Base-by-base conservation (phyloP, 108 stramenopile species). In the Asterionellopsis glacialis region DNA sequence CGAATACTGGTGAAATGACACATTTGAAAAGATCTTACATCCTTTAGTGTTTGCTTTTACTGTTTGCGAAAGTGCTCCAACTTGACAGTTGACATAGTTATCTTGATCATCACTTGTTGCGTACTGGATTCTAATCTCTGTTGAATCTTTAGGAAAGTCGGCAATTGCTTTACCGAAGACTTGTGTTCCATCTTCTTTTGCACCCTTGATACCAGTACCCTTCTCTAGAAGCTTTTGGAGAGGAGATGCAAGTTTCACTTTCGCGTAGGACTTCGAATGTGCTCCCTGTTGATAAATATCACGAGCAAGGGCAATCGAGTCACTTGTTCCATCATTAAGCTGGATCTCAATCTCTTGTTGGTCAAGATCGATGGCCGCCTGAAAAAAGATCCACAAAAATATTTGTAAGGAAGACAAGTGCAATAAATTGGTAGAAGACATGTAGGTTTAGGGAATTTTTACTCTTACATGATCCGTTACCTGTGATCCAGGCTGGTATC, bases 301-400 rank as follows among this genome's bases (percentile, higher is more conserved):
- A 12, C 45, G 39, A 5, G 91, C 87, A 21, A 41, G 33, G 1
- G 41, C 61, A 54, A 76, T 82, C n/a, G 48, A 21, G 18, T 38
- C 15, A 9, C 22, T 19, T 15, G 21, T 15, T 24, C 24, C 24
- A 6, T 38, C 40, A 9, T 42, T 48, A 9, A 87, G 67, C n/a
- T 58, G 55, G 11, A 33, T 49, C 28, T 85, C 83, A 26, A 93
- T 84, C 13, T 68, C 77, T 25, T 28, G 44, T 75, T 88, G 85
- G 68, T 93, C 91, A 11, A 77, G 65, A 63, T 88, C 91, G 56
- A 93, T 75, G 21, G 84, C 76, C 44, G 61, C 64, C 69, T 88
- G 76, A 27, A 71, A 64, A 23, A 43, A 16, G 10, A 11, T 39
- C 22, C 54, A 59, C 28, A 59, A 21, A 15, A 10, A 40, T 10